These are phyloP conservation scores for Mollisiaceae sp. DNA, from an alignment of 2,329 filamentous ascomycete species.

Conservation along the genomic window DNA sequence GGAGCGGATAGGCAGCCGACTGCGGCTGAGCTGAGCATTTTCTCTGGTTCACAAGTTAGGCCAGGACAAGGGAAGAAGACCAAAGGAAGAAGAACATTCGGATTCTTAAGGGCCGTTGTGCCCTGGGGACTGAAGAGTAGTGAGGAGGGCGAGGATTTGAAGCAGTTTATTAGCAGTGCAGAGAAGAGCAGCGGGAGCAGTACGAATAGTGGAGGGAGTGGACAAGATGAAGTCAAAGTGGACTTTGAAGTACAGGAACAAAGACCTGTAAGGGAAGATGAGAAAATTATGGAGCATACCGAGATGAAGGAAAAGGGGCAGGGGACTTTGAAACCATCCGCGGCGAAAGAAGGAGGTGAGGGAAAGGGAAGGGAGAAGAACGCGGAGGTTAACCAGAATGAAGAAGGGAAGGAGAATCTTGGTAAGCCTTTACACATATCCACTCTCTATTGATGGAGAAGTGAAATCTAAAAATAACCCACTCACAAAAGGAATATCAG, in stretches of 20 bases:
- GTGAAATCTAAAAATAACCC: background rate
- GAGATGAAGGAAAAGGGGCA: too few relatives aligned
- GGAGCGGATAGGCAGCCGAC: background rate
- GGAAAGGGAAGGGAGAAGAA: background rate
- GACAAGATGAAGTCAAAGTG: too few relatives aligned
- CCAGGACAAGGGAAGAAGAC: background rate
- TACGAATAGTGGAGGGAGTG: too few relatives aligned
- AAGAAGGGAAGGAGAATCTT: background rate
- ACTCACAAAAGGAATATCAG: background rate
- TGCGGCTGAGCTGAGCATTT: slow-evolving; percentile 1
- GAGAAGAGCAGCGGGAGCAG: too few relatives aligned
- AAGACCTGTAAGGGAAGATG: too few relatives aligned
- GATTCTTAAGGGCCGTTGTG: background rate
- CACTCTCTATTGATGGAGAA: background rate
- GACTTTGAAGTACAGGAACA: too few relatives aligned
- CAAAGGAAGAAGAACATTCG: background rate
- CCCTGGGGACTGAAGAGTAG: background rate
- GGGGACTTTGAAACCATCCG: background rate
- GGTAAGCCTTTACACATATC: background rate
- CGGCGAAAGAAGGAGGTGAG: background rate
- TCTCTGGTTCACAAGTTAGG: background rate
- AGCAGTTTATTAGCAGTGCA: too few relatives aligned
- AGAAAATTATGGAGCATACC: too few relatives aligned
- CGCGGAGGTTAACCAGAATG: background rate
- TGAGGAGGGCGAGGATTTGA: background rate